Evolutionary conservation across 2,329 filamentous ascomycete species (phyloP).

Genomic region (Arthrobotrys megalospora): DNA sequence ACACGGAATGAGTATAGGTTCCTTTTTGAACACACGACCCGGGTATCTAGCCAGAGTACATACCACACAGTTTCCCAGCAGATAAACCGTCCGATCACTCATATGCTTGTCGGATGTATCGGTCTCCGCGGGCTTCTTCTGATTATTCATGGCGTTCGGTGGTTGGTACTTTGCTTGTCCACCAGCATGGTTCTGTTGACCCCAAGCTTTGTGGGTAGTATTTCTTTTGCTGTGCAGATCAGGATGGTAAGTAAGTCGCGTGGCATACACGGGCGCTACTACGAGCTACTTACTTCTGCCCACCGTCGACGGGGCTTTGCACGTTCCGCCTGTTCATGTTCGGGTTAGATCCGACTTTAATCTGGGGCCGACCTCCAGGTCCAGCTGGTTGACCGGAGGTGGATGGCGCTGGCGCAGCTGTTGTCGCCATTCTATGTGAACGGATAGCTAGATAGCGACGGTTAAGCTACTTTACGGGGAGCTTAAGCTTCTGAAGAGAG

Average conservation of each 20-base stretch:
- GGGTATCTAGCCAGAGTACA: constrained; percentile 16
- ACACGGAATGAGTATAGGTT: not conserved
- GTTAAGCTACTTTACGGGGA: constrained; percentile 15
- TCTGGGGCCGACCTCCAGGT: constrained; percentile 53
- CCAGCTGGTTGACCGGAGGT: constrained; percentile 55
- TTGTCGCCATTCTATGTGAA: constrained; percentile 53
- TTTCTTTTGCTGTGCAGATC: constrained; percentile 47
- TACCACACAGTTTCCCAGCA: constrained; percentile 64
- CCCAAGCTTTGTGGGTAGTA: constrained; percentile 52
- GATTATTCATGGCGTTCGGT: constrained; percentile 52
- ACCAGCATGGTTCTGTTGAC: constrained; percentile 51
- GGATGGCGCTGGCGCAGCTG: constrained; percentile 56
- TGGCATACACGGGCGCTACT: not conserved
- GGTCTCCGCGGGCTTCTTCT: constrained; percentile 62
- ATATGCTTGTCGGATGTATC: constrained; percentile 65
- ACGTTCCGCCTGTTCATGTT: constrained; percentile 55
- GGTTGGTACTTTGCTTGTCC: constrained; percentile 57
- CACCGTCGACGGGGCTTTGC: constrained; percentile 57
- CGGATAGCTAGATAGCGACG: constrained; percentile 2
- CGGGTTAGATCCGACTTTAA: constrained; percentile 55
- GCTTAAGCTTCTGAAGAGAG: constrained; percentile 10
- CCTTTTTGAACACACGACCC: not conserved
- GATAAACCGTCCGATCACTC: constrained; percentile 64
- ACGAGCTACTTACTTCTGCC: constrained; percentile 42
- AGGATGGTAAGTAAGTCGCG: constrained; percentile 25